Evolutionary conservation across 2,329 filamentous ascomycete genomes (phyloP).

Genomic region (Aspergillus tubingensis): DNA sequence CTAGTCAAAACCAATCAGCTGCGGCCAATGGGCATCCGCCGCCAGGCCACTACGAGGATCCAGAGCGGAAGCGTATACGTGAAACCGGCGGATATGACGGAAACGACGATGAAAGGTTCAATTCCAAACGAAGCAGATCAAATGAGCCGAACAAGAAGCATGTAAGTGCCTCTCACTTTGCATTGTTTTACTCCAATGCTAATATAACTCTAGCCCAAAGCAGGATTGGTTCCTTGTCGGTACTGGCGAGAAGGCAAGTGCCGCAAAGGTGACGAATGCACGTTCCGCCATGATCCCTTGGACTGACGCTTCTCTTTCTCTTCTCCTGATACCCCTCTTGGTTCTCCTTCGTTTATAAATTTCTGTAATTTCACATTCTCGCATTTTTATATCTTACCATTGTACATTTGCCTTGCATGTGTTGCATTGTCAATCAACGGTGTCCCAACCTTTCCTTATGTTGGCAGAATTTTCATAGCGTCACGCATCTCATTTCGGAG

Average conservation of each 20-base stretch:
- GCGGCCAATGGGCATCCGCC: constrained; percentile 16
- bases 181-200: constrained; percentile 6
- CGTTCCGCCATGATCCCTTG: constrained; percentile 49
- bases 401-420: constrained; percentile 1
- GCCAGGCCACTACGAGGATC: constrained; percentile 38
- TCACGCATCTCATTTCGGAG: constrained; percentile 1
- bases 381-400: not conserved
- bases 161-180: constrained; percentile 26
- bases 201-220: constrained; percentile 39
- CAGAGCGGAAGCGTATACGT: constrained; percentile 44
- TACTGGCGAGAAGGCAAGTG: constrained; percentile 58
- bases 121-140: constrained; percentile 38
- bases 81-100: constrained; percentile 38
- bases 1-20: constrained; percentile 27
- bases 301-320: constrained; percentile 10
- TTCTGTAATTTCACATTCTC: constrained; percentile 12
- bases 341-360: constrained; percentile 7
- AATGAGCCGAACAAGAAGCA: constrained; percentile 41
- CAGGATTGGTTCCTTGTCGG: constrained; percentile 51
- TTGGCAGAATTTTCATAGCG: not conserved
- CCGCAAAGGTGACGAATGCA: constrained; percentile 55
- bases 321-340: constrained; percentile 22
- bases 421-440: not conserved
- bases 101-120: constrained; percentile 33
- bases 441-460: not conserved